Conservation (phyloP, 83 land plant species). For the Picea abies region DNA sequence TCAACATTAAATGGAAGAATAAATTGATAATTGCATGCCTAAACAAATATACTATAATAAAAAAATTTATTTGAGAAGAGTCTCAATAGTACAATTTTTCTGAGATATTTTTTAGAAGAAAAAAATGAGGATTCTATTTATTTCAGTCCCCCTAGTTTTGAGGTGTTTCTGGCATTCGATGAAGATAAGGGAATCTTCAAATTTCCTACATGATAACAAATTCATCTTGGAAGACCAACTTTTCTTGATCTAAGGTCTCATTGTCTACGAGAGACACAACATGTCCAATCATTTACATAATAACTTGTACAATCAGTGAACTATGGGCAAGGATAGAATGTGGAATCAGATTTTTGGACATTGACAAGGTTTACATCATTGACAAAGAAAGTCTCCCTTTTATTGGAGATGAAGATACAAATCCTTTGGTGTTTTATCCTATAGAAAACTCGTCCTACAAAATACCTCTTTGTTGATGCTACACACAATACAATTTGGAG, state of each 20-base stretch:
- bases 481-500: slow-evolving; percentile 65
- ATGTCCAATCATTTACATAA: slow-evolving; percentile 43
- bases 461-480: slow-evolving; percentile 52
- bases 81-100: neutral
- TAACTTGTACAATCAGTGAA: slow-evolving; percentile 43
- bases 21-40: neutral
- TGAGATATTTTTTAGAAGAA: neutral
- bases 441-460: slow-evolving; percentile 43
- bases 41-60: neutral
- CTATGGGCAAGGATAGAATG: slow-evolving; percentile 69
- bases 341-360: slow-evolving; percentile 57
- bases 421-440: slow-evolving; percentile 54
- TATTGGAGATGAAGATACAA: slow-evolving; percentile 71
- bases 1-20: neutral
- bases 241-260: too few relatives aligned
- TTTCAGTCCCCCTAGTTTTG: neutral
- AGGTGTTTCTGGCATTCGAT: too few relatives aligned
- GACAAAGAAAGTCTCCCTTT: neutral
- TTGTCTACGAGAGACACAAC: slow-evolving; percentile 68
- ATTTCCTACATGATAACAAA: too few relatives aligned
- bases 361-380: slow-evolving; percentile 24
- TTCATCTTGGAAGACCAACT: too few relatives aligned
- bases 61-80: neutral
- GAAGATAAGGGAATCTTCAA: too few relatives aligned
- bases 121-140: neutral